Conservation (phyloP, 169 alveolate species). For the Cryptosporidium sp. region DNA sequence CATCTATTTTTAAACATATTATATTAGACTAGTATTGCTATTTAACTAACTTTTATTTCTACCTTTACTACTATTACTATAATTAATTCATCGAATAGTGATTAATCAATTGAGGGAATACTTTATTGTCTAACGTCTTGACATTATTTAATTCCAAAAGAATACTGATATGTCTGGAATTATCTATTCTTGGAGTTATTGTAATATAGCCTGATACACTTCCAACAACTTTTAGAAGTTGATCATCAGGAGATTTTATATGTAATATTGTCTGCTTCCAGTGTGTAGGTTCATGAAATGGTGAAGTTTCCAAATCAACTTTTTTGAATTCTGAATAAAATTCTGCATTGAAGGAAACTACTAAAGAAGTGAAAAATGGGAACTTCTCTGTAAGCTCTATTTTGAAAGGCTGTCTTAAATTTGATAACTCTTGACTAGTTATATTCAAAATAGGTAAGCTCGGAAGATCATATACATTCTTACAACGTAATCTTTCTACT, state of each 20-base stretch:
- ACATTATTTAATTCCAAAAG: constrained; percentile 29
- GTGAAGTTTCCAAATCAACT: constrained; percentile 79
- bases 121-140: constrained; percentile 4
- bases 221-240: constrained; percentile 16
- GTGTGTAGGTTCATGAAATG: constrained; percentile 81
- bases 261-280: constrained; percentile 85
- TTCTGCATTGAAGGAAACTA: constrained; percentile 44
- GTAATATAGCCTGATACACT: constrained; percentile 40
- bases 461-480: constrained; percentile 12
- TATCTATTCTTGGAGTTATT: constrained; percentile 55
- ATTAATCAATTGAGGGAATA: constrained; percentile 25
- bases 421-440: constrained; percentile 39
- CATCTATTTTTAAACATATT: background rate
- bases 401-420: constrained; percentile 52
- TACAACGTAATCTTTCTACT: constrained; percentile 25
- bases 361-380: constrained; percentile 63
- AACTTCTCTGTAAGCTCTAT: constrained; percentile 12
- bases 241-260: constrained; percentile 56
- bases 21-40: constrained; percentile 14
- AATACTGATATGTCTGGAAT: constrained; percentile 63
- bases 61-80: background rate
- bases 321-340: constrained; percentile 1
- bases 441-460: constrained; percentile 18
- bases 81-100: constrained; percentile 39
- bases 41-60: background rate